Evolutionary conservation across 768 basidiomycete species (phyloP).

Genomic region (Stropharia rugosoannulata): DNA sequence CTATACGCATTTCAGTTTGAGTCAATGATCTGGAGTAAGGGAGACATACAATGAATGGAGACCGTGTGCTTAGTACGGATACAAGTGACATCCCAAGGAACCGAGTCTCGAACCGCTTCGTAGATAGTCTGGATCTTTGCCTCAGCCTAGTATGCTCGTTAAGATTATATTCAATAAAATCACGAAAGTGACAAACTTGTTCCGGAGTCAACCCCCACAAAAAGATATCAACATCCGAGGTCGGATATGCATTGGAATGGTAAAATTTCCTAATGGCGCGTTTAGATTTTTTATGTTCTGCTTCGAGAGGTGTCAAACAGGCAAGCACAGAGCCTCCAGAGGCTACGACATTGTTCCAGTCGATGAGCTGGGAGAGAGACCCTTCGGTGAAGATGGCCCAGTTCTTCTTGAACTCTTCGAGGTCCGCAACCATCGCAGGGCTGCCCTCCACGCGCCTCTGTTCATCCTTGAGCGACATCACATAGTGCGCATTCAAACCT

Average conservation of each 20-base stretch:
- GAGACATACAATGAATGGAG: slow-evolving; percentile 55
- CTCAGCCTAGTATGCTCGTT: slow-evolving; percentile 41
- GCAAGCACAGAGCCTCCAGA: slow-evolving; percentile 63
- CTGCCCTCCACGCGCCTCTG: slow-evolving; percentile 49
- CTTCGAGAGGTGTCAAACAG: slow-evolving; percentile 51
- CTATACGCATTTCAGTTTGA: slow-evolving; percentile 23
- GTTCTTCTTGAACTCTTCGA: slow-evolving; percentile 63
- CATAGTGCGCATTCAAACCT: slow-evolving; percentile 46
- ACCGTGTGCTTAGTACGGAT: slow-evolving; percentile 66
- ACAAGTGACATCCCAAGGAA: slow-evolving; percentile 69
- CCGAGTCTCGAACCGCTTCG: slow-evolving; percentile 62
- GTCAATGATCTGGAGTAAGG: neutral
- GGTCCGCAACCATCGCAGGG: slow-evolving; percentile 43
- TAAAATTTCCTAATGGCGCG: slow-evolving; percentile 57
- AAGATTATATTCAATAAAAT: neutral
- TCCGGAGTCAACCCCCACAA: slow-evolving; percentile 57
- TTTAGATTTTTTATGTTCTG: slow-evolving; percentile 49
- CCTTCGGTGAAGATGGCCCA: slow-evolving; percentile 66
- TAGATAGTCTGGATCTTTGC: slow-evolving; percentile 58
- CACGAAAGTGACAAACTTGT: slow-evolving; percentile 32
- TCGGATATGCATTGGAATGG: slow-evolving; percentile 53
- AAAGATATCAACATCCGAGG: slow-evolving; percentile 65
- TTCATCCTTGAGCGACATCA: slow-evolving; percentile 49
- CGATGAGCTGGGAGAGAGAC: slow-evolving; percentile 53
- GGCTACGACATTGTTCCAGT: slow-evolving; percentile 65